Percentiles rank a stretch among this genome's conserved stretches.
Evolutionary conservation across 1,284 basidiomycete species (phyloP).

Genomic region (Austropuccinia psidii): DNA sequence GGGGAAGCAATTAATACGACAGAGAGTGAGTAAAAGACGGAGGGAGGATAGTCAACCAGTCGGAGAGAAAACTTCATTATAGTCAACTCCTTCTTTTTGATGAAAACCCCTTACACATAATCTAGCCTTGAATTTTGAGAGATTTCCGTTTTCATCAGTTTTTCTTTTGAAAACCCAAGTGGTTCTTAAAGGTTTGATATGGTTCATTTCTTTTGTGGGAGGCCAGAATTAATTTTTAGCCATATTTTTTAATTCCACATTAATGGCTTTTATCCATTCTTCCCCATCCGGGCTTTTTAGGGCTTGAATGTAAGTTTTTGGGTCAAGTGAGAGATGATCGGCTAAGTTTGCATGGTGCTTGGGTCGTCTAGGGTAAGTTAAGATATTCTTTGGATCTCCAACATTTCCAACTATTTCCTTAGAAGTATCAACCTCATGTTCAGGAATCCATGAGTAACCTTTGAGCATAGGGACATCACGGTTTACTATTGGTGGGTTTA

Average conservation of each 20-base stretch:
- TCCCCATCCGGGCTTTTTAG: not conserved
- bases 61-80: conserved; percentile 50
- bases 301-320: not conserved
- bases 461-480: too few relatives aligned
- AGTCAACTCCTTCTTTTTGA: conserved; percentile 51
- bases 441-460: too few relatives aligned
- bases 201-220: conserved; percentile 16
- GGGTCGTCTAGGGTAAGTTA: too few relatives aligned
- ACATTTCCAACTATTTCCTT: too few relatives aligned
- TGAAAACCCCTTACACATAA: conserved; percentile 52
- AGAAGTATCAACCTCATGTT: too few relatives aligned
- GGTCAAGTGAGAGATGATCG: too few relatives aligned
- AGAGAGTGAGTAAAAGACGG: conserved; percentile 48
- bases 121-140: conserved; percentile 48
- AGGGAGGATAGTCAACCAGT: conserved; percentile 48
- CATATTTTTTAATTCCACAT: not conserved
- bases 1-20: conserved; percentile 45
- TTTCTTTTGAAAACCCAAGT: conserved; percentile 51
- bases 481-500: too few relatives aligned
- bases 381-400: too few relatives aligned
- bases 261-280: not conserved
- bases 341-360: too few relatives aligned
- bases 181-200: conserved; percentile 40
- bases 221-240: not conserved
- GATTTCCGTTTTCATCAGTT: conserved; percentile 45